Conservation (phyloP, 768 basidiomycete genomes). For the Hemileccinum impolitum region DNA sequence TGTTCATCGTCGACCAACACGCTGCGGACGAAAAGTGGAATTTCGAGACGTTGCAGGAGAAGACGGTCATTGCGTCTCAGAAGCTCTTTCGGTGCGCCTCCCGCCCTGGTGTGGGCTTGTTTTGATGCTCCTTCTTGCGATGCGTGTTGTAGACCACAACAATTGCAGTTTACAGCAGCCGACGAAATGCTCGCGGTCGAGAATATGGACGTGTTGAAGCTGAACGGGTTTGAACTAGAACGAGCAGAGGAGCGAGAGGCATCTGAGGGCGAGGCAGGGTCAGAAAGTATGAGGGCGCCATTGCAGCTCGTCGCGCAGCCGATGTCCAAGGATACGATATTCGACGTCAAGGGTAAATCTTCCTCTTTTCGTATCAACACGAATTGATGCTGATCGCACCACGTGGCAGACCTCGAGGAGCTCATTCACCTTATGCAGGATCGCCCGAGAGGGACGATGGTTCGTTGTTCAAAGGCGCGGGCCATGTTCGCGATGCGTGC, state of each 20-base stretch:
- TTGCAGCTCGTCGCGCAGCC: conserved; percentile 80
- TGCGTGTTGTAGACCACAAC: conserved; percentile 53
- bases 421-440: conserved; percentile 84
- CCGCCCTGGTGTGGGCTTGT: background rate
- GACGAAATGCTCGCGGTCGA: conserved; percentile 89
- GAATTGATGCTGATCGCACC: background rate
- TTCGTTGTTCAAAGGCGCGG: conserved; percentile 88
- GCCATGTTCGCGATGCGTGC: conserved; percentile 97
- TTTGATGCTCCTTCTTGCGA: background rate
- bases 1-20: conserved; percentile 97
- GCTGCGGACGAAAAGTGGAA: conserved; percentile 99
- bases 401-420: conserved; percentile 79
- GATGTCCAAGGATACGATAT: conserved; percentile 86
- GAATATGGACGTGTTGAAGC: conserved; percentile 75
- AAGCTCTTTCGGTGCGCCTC: conserved; percentile 66
- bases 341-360: conserved; percentile 75
- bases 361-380: background rate
- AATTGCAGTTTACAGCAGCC: conserved; percentile 79
- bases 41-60: conserved; percentile 89
- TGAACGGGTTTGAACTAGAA: conserved; percentile 88
- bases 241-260: conserved; percentile 40
- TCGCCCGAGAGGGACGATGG: conserved; percentile 73
- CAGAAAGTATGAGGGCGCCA: conserved; percentile 22
- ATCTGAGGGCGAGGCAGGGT: background rate
- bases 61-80: conserved; percentile 88